Base-by-base conservation (phyloP, 352 stramenopile genomes). In the Pythium chondricola region DNA sequence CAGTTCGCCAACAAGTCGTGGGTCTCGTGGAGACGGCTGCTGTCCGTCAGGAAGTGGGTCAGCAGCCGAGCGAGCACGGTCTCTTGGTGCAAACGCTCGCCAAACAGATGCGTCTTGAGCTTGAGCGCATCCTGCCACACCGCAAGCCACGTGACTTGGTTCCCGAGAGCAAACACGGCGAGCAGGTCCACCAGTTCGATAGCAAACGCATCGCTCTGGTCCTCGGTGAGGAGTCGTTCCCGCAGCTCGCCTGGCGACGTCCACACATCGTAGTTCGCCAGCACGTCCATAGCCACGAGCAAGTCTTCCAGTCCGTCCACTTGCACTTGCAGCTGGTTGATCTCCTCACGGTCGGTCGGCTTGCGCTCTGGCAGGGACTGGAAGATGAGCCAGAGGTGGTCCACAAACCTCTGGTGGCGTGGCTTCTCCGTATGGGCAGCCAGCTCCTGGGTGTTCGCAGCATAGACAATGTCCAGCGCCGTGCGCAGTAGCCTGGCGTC, bases 231-330 rank as follows among this genome's bases (percentile, higher is more conserved):
- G 2, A 71, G 10, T 32, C 32, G 38, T 4, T 51, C 51, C 6
- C 56, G 60, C 1, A 78, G 33, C 24, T 63, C 54, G 13, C 43
- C 43, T 8, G 61, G 66, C 6, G 47, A 77, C n/a, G 51, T 67
- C 3, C 70, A 26, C 13, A 85, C 65, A 2, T 41, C 51, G 31
- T 90, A 90, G 26, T 79, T 80, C 14, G 58, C 69, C 0, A 90
- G 52, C 1, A 86, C 63, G 30, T 90, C 78, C 67, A 86, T 82
- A 2, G 71, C 61, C 14, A 90, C 57, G 53, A 90, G 68, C 4
- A 90, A 35, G 47, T 87, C 78, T 52, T 90, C 78, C 55, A 86
- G 65, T 36, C 80, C 75, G 35, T 90, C 78, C 13, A 87, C 73
- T 30, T 74, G 63, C 16, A 86, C 78, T 52, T 90, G 78, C 14